Conservation (phyloP, 169 alveolate genomes). For the Babesia bigemina region DNA sequence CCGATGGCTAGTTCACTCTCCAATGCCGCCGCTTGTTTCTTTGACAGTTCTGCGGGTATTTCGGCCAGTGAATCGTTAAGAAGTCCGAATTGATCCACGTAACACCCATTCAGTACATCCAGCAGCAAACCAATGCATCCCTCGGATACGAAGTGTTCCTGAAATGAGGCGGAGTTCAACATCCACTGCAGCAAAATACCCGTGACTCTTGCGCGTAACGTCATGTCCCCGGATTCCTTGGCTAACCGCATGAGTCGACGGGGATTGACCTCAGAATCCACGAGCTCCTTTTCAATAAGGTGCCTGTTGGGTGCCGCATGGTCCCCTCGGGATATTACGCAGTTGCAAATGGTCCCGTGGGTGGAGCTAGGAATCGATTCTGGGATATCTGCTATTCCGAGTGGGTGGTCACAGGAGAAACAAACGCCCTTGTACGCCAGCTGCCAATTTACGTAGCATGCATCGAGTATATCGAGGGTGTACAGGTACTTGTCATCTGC, state of each 20-base stretch:
- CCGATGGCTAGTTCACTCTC: slow-evolving; percentile 27
- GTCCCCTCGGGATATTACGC: neutral
- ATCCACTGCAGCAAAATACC: slow-evolving; percentile 28
- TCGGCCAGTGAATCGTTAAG: slow-evolving; percentile 16
- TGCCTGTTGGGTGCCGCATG: slow-evolving; percentile 6
- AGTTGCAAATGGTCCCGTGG: neutral
- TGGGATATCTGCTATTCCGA: neutral
- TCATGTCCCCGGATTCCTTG: slow-evolving; percentile 19
- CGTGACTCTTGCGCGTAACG: slow-evolving; percentile 19
- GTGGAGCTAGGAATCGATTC: neutral
- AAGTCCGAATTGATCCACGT: slow-evolving; percentile 41
- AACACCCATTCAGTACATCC: slow-evolving; percentile 9
- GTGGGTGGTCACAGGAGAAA: slow-evolving; percentile 23
- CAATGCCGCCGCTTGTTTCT: slow-evolving; percentile 7
- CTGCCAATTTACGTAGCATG: slow-evolving; percentile 16
- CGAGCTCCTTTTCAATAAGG: slow-evolving; percentile 21
- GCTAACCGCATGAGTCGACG: slow-evolving; percentile 4
- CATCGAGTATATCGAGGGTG: slow-evolving; percentile 35
- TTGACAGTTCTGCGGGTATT: neutral
- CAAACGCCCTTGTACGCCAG: slow-evolving; percentile 32
- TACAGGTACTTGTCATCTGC: slow-evolving; percentile 17
- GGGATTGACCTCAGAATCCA: neutral
- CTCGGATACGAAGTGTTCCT: slow-evolving; percentile 3
- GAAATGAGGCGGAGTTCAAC: slow-evolving; percentile 2
- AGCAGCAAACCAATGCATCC: slow-evolving; percentile 28